Conservation (phyloP, 306 rosid species). For the Castanopsis chinensis region DNA sequence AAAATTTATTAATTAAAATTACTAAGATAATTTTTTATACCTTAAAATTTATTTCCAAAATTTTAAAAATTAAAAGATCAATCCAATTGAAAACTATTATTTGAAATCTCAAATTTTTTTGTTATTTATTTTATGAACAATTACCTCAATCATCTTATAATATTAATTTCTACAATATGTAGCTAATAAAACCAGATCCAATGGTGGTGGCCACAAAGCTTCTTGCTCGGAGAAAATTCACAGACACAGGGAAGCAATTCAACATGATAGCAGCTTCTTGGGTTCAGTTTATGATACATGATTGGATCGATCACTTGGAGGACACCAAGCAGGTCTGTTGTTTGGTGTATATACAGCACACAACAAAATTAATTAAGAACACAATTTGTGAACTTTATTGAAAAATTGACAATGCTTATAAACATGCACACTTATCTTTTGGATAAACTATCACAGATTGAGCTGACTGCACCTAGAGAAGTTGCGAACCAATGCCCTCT, state of each 20-base stretch:
- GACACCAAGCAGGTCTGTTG: slow-evolving; percentile 42
- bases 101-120: neutral
- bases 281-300: slow-evolving; percentile 71
- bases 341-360: neutral
- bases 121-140: too few species aligned
- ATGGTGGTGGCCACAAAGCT: slow-evolving; percentile 54
- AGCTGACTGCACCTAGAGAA: slow-evolving; percentile 43
- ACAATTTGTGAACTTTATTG: neutral
- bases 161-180: neutral
- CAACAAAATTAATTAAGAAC: neutral
- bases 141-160: neutral
- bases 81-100: too few species aligned
- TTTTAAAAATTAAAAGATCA: too few species aligned
- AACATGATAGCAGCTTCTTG: slow-evolving; percentile 67
- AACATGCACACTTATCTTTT: neutral
- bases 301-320: slow-evolving; percentile 63
- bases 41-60: too few species aligned
- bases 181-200: slow-evolving; percentile 61
- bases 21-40: too few species aligned
- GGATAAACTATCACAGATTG: slow-evolving; percentile 17
- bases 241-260: slow-evolving; percentile 61
- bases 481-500: slow-evolving; percentile 52
- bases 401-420: neutral
- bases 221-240: slow-evolving; percentile 37
- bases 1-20: too few species aligned